phyloP scores from a whole-genome alignment of 2,329 filamentous ascomycete genomes.

The Sporothrix humicola region DNA sequence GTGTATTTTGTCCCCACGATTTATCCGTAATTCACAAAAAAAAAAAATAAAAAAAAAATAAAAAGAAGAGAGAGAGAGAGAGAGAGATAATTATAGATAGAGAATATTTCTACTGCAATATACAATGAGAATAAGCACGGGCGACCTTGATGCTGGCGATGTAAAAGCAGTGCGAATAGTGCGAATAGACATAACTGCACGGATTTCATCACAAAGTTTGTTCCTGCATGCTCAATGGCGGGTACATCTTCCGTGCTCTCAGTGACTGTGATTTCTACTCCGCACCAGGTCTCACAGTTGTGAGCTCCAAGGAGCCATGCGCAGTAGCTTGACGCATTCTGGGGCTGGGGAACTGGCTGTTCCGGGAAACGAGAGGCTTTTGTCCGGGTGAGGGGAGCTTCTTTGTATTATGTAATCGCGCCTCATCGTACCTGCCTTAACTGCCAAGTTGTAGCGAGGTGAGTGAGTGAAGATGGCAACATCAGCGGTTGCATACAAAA shows the following conservation, averaged over 20 bases:
- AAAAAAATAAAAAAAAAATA: too few species aligned
- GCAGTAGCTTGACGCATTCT: background rate
- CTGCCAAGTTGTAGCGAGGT: background rate
- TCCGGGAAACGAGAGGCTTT: constrained; percentile 22
- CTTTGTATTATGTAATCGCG: background rate
- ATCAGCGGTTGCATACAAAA: background rate
- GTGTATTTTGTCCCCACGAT: too few species aligned
- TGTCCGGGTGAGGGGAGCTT: constrained; percentile 8
- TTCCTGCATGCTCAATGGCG: constrained; percentile 5
- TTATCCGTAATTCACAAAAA: too few species aligned
- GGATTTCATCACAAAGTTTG: background rate
- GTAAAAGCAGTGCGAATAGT: background rate
- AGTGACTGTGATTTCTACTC: background rate
- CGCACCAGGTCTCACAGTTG: background rate
- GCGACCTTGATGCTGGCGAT: background rate
- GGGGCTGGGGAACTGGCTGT: background rate
- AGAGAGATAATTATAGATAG: too few species aligned
- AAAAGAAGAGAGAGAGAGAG: too few species aligned
- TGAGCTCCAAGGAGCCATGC: background rate
- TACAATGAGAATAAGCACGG: too few species aligned
- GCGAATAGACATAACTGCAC: background rate
- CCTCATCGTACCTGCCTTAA: background rate
- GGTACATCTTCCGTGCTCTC: constrained; percentile 15
- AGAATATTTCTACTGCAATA: too few species aligned
- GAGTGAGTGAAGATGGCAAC: background rate